Percentiles rank a stretch among this genome's conserved stretches.
These are phyloP conservation scores for Leptomonas pyrrhocoris DNA, from an alignment of 208 protist species.

Conservation along the genomic window DNA sequence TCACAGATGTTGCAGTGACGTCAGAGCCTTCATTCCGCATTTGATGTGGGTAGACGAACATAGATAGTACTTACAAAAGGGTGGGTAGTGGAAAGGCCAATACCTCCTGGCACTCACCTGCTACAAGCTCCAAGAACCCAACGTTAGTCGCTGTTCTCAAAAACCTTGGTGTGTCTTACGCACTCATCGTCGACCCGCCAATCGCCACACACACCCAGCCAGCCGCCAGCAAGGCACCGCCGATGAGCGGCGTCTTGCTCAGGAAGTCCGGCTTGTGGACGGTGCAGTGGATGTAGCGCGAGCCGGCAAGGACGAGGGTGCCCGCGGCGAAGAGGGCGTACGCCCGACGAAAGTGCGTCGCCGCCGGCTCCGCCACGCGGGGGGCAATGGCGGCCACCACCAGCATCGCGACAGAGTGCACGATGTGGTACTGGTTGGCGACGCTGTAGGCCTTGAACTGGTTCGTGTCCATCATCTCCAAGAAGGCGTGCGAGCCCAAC, in stretches of 20 bases:
- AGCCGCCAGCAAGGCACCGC: slow-evolving; percentile 35
- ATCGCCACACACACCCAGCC: slow-evolving; percentile 43
- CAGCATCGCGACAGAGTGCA: slow-evolving; percentile 70
- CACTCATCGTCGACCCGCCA: slow-evolving; percentile 19
- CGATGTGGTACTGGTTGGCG: slow-evolving; percentile 72
- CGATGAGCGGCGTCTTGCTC: slow-evolving; percentile 28
- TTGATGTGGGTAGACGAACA: too few species aligned
- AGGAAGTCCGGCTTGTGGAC: slow-evolving; percentile 50
- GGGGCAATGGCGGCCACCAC: slow-evolving; percentile 40
- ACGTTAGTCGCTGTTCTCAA: background rate
- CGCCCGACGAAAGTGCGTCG: slow-evolving; percentile 34
- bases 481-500: slow-evolving; percentile 58
- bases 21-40: too few species aligned
- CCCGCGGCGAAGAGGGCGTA: slow-evolving; percentile 45
- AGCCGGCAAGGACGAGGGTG: slow-evolving; percentile 33
- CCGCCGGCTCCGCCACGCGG: slow-evolving; percentile 24
- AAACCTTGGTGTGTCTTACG: background rate
- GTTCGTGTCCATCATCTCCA: slow-evolving; percentile 44
- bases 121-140: background rate
- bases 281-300: slow-evolving; percentile 51
- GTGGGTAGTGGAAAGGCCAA: too few species aligned
- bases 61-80: too few species aligned
- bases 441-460: slow-evolving; percentile 52
- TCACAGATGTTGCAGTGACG: too few species aligned
- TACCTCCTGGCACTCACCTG: too few species aligned